Evolutionary conservation across 768 basidiomycete genomes (phyloP).

Genomic region (Lentinula boryana): DNA sequence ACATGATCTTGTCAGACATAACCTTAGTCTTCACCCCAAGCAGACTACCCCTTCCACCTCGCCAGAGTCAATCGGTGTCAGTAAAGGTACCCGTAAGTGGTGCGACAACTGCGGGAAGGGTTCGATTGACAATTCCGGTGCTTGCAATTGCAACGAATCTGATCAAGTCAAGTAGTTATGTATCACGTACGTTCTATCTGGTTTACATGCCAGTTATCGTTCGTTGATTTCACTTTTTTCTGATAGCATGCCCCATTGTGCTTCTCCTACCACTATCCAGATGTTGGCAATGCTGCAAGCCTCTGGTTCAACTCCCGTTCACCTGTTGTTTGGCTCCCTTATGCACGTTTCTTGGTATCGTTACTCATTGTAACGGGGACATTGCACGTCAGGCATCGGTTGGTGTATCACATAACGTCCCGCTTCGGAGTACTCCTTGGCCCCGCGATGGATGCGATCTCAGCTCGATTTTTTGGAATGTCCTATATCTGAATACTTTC

Average conservation of each 20-base stretch:
- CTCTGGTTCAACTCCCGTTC: slow-evolving; percentile 24
- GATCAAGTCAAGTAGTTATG: slow-evolving; percentile 49
- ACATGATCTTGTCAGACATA: slow-evolving; percentile 89
- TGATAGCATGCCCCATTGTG: not conserved
- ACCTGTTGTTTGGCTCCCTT: slow-evolving; percentile 15
- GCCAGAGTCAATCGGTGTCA: slow-evolving; percentile 58
- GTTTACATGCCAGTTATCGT: slow-evolving; percentile 8
- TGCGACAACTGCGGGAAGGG: slow-evolving; percentile 74
- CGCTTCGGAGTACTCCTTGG: slow-evolving; percentile 44
- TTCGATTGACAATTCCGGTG: slow-evolving; percentile 43
- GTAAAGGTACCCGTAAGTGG: slow-evolving; percentile 59
- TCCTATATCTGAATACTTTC: too few relatives aligned
- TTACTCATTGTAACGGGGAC: slow-evolving; percentile 8
- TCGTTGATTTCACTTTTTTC: not conserved
- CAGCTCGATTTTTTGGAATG: slow-evolving; percentile 27
- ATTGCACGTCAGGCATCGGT: slow-evolving; percentile 43
- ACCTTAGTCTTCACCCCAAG: slow-evolving; percentile 78
- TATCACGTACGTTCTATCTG: not conserved
- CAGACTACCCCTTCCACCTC: slow-evolving; percentile 36
- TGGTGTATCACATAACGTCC: slow-evolving; percentile 63
- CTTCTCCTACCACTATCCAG: not conserved
- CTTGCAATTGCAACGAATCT: slow-evolving; percentile 47
- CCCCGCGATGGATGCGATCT: slow-evolving; percentile 66
- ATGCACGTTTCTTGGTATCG: slow-evolving; percentile 20
- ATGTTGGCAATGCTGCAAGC: slow-evolving; percentile 7